Base-by-base conservation (phyloP, 805 yeast species). In the Cyberlindnera suaveolens region DNA sequence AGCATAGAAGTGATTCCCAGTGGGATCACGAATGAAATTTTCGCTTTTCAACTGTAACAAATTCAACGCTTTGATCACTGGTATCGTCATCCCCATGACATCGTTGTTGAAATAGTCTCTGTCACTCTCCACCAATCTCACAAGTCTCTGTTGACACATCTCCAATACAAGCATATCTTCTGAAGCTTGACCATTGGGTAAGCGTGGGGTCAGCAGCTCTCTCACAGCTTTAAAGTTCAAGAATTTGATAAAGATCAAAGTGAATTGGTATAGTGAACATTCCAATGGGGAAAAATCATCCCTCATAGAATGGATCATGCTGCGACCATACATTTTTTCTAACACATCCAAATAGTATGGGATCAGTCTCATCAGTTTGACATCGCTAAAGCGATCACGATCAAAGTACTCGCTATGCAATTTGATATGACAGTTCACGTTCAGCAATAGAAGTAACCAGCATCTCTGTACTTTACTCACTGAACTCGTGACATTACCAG, bases 221-320 rank as follows among this genome's bases (percentile, higher is more conserved):
- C 38, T 36, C n/a, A 52, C 49, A 6, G 42, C 33, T 33, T 54
- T 56, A 41, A 26, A 46, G 39, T 56, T 55, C 20, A 56, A 18
- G 37, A 45, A 53, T 41, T 47, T 54, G 36, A 55, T 31, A 31
- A 52, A 55, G 9, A 55, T 43, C 32, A 56, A 26, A 8, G 52
- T 16, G 35, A 45, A 50, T 31, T 53, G 61, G 37, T 50, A 52
- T 14, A 49, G 11, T 23, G 49, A 31, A 40, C 59, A 56, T 19
- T 55, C 58, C 11, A 50, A 19, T 0, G 41, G 30, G 1, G 54
- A 40, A 19, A 50, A 50, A 14, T 33, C 38, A 27, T 48, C 49
- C n/a, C 54, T 39, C 5, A 52, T 11, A 19, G 17, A 23, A 15
- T 43, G 30, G 3, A 49, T 14, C 9, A 42, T 23, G 13, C 34